A percentile compares a stretch with the other conserved stretches of the same genome.
These are phyloP conservation scores for Epithele typhae DNA, from an alignment of 768 basidiomycete genomes.

Conservation along the genomic window DNA sequence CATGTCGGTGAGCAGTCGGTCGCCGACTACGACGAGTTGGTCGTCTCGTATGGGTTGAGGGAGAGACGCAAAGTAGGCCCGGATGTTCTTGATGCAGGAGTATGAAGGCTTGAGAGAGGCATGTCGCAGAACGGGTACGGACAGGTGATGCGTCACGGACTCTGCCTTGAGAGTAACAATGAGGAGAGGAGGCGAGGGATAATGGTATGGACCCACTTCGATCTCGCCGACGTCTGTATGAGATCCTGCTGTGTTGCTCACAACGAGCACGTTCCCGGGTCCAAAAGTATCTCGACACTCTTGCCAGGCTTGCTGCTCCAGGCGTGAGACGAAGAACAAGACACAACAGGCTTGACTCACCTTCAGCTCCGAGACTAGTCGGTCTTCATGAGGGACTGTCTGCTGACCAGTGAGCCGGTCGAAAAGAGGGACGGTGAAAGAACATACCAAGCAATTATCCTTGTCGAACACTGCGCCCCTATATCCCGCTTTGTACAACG, in stretches of 20 bases:
- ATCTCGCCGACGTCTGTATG: constrained; percentile 70
- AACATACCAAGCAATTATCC: constrained; percentile 84
- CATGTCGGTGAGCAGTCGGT: constrained; percentile 89
- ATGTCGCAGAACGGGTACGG: constrained; percentile 82
- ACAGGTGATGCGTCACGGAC: constrained; percentile 72
- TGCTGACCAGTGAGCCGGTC: constrained; percentile 28
- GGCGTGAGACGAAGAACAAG: neutral
- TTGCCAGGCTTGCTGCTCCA: constrained; percentile 63
- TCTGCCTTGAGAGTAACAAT: constrained; percentile 57
- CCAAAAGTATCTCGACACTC: constrained; percentile 72
- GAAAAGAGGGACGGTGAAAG: neutral
- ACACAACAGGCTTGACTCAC: constrained; percentile 34
- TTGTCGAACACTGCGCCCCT: constrained; percentile 95
- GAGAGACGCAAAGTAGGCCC: constrained; percentile 68
- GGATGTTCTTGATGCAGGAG: constrained; percentile 67
- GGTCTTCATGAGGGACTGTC: constrained; percentile 80
- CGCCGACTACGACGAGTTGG: constrained; percentile 81
- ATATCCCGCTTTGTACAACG: constrained; percentile 72
- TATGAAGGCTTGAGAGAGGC: constrained; percentile 73
- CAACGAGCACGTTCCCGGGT: constrained; percentile 75
- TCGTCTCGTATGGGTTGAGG: constrained; percentile 50
- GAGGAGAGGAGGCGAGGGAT: neutral
- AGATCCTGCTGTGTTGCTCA: constrained; percentile 93
- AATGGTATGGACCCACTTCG: constrained; percentile 46
- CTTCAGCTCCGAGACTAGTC: constrained; percentile 69